A percentile compares a stretch with the other conserved stretches of the same genome.
phyloP scores from a whole-genome alignment of 257 asterid genomes.

The Solanum raphanifolium region DNA sequence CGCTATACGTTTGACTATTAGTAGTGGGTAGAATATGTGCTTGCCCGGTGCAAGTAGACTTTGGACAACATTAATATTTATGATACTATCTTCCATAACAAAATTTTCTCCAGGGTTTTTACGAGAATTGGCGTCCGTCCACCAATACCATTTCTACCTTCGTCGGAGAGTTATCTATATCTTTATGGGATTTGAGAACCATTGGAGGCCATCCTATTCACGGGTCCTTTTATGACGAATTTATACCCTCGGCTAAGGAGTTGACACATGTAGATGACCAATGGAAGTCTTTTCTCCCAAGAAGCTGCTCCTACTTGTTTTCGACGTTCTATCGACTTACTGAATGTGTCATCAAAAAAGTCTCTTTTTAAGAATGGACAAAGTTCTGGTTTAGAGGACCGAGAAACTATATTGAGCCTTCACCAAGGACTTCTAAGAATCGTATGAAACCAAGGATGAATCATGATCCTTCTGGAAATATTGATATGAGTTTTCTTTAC shows the following conservation, averaged over 20 bases:
- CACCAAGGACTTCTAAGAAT: not conserved
- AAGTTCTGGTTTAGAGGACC: not conserved
- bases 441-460: not conserved
- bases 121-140: not conserved
- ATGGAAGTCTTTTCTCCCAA: not conserved
- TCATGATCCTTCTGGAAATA: not conserved
- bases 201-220: not conserved
- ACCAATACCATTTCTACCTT: not conserved
- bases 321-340: not conserved
- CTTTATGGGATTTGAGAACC: not conserved
- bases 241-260: not conserved
- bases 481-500: not conserved
- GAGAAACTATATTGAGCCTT: too few relatives aligned
- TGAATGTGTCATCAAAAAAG: not conserved
- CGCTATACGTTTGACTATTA: not conserved
- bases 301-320: not conserved
- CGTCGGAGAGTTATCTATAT: not conserved
- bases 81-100: not conserved
- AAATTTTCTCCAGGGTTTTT: not conserved
- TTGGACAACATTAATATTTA: not conserved
- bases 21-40: not conserved
- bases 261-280: not conserved
- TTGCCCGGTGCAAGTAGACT: not conserved
- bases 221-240: not conserved
- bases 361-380: not conserved